Base-by-base conservation (phyloP, 1,284 basidiomycete species). In the Tylopilus sp. region DNA sequence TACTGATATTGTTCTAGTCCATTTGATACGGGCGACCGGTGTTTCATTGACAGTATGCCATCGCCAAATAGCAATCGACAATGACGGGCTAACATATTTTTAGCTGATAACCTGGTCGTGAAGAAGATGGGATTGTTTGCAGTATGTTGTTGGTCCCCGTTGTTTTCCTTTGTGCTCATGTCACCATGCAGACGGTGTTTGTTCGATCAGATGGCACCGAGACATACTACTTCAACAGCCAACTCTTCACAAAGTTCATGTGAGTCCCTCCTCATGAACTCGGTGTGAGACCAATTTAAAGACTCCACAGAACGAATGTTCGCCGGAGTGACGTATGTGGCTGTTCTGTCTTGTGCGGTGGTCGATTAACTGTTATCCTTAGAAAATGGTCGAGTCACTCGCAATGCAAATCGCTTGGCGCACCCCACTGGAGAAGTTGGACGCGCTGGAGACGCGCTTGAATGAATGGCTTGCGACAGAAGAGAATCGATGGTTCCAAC, bases 121-220 rank as follows among this genome's bases (percentile, higher is more conserved):
- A 90, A 87, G 70, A 86, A 83, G 70, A 88, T 90, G 78, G 84
- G 83, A 1, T 67, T 90, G 37, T 87, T 88, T 59, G 86, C 86
- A 22, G 82, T 84, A 64, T 57, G 63, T 11, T n/a, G 37, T 72
- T 64, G 32, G 19, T 47, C 32, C 26, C 19, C 28, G 9, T 13
- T n/a, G 46, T 52, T 25, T 14, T 22, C 31, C 26, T 33, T 19
- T 26, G 17, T 42, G 14, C 50, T 68, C 35, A 67, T 22, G 7
- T 15, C 28, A 31, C 24, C 36, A 13, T 29, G 13, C 52, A 83
- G 76, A 89, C 86, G 3, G 76, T 85, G 22, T 89, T 89, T 61
- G 67, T 77, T 24, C 82, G 86, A 24, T 62, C 76, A 7, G 87
- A 90, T 60, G 87, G 87, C 15, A 85, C 84, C 10, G 84, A 88